These are phyloP conservation scores for Colletotrichum costaricense DNA, from an alignment of 2,329 filamentous ascomycete species.

Conservation along the genomic window DNA sequence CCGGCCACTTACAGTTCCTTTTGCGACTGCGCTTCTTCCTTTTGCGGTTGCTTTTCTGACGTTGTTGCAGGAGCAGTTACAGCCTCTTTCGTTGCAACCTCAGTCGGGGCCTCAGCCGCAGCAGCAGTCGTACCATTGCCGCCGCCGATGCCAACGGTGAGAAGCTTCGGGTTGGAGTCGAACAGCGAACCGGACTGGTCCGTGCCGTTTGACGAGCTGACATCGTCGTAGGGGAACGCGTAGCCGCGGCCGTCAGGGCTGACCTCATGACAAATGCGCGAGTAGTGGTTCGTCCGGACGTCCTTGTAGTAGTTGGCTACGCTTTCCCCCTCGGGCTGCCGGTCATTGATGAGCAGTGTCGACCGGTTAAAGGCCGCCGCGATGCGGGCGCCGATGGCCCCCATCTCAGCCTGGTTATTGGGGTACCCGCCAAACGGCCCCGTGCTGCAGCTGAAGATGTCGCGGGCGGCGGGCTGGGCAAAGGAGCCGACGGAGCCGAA, in stretches of 20 bases:
- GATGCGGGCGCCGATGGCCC: constrained; percentile 78
- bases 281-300: constrained; percentile 73
- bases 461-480: constrained; percentile 56
- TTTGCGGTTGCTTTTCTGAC: neutral
- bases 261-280: constrained; percentile 71
- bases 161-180: constrained; percentile 63
- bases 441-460: constrained; percentile 65
- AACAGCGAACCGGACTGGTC: constrained; percentile 74
- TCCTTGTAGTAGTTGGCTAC: constrained; percentile 64
- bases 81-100: neutral
- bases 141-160: constrained; percentile 69
- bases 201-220: constrained; percentile 61
- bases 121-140: constrained; percentile 42
- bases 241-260: constrained; percentile 72
- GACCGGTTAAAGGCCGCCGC: constrained; percentile 81
- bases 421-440: constrained; percentile 65
- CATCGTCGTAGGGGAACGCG: constrained; percentile 79
- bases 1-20: neutral
- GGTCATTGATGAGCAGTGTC: constrained; percentile 67
- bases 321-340: constrained; percentile 63
- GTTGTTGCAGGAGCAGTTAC: neutral
- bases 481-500: constrained; percentile 56
- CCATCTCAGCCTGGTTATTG: constrained; percentile 56
- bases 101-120: neutral
- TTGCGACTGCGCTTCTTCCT: neutral